Evolutionary conservation across 1,284 basidiomycete species (phyloP).

Genomic region (Acaromyces ingoldii): DNA sequence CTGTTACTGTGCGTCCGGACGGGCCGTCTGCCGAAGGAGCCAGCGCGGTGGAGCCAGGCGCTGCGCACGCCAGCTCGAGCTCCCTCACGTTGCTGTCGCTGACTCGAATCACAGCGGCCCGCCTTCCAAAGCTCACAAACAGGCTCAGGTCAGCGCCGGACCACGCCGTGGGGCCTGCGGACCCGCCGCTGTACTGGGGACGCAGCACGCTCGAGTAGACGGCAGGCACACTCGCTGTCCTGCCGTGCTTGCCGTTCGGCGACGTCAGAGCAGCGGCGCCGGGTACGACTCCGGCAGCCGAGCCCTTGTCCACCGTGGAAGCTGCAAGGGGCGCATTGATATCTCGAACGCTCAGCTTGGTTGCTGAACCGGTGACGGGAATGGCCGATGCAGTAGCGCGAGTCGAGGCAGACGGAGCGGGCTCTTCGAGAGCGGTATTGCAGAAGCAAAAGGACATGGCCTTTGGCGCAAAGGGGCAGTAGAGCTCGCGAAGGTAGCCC

Average conservation of each 20-base stretch:
- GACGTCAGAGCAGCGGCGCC: slow-evolving; percentile 19
- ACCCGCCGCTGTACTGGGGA: slow-evolving; percentile 7
- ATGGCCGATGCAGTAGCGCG: neutral
- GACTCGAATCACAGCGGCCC: slow-evolving; percentile 29
- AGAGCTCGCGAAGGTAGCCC: slow-evolving; percentile 33
- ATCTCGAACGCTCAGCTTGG: no score
- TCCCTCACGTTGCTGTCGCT: slow-evolving; percentile 34
- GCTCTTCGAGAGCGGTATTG: neutral
- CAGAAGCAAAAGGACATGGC: slow-evolving; percentile 17
- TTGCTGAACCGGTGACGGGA: no score
- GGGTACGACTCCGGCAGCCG: slow-evolving; percentile 17
- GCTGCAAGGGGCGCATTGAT: no score
- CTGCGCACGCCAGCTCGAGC: slow-evolving; percentile 30
- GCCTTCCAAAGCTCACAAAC: slow-evolving; percentile 31
- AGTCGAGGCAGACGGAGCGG: neutral
- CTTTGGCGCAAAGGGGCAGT: slow-evolving; percentile 27
- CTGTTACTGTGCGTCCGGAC: no score
- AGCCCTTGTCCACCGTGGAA: no score
- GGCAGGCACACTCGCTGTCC: neutral
- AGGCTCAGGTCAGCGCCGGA: slow-evolving; percentile 30
- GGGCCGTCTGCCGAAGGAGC: no score
- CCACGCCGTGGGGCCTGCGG: slow-evolving; percentile 23
- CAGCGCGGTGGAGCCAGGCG: no score
- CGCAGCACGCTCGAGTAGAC: slow-evolving; percentile 10
- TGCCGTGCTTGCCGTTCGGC: slow-evolving; percentile 12